Evolutionary conservation across 2,329 filamentous ascomycete genomes (phyloP), one percentile per base, ranked within the genome.

Genomic region (Exophiala sideris): DNA sequence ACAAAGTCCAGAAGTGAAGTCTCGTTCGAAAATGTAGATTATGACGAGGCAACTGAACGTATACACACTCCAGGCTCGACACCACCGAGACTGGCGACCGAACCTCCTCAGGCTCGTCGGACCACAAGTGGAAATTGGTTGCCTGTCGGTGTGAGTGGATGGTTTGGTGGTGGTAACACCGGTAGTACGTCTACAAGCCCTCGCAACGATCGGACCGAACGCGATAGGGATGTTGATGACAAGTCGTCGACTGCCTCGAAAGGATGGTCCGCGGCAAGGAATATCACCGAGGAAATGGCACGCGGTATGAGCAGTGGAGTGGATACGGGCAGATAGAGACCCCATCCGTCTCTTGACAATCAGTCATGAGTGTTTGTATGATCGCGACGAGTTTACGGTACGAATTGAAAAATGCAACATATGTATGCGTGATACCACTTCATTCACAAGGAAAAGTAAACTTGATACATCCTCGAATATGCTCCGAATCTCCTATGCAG

Each of bases 21-120:
- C 16, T 92, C 95, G 64, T 96, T 96, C 66, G 91, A 95, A 66
- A 88, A 89, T 68, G 89, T 95, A 62, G 88, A 94, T 58, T 84
- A 85, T 33, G 87, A 91, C 66, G 86, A 84, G 79, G 84, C 82
- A 65, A 81, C 82, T n/a, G 20, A 32, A 42, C 24, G 24, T 29
- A 3, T 29, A 29, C 55, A 50, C 29, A 56, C 42, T 12, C 54
- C 55, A 34, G 52, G 42, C 41, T 57, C 44, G 10, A 44, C 42
- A 3, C 53, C 53, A 18, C 48, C 48, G 11, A 48, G 45, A 40
- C 35, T 50, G 5, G 53, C 44, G 0, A 32, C 44, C 35, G 48
- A 53, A 29, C 24, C 24, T 29, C 24, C 24, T 29, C 24, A 29
- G 32, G 53, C 45, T 24, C 59, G 54, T n/a, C 47, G 58, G 10